Conservation (phyloP, 129 eudicot genomes). For the Oenanthe sinensis region DNA sequence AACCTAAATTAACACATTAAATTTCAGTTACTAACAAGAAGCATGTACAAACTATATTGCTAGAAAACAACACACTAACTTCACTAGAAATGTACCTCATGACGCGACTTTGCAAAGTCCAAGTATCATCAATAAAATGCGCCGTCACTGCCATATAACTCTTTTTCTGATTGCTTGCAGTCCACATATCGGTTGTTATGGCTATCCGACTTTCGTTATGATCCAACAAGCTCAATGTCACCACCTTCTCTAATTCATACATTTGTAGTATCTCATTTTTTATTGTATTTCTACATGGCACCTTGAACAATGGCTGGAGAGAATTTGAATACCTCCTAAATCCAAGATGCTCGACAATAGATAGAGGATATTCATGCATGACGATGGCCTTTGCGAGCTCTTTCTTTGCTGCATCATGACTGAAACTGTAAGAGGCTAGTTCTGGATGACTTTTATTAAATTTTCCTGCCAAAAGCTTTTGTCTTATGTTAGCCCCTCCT, state of each 20-base stretch:
- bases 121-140: not conserved
- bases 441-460: not conserved
- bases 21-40: too few relatives aligned
- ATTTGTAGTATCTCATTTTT: not conserved
- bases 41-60: too few relatives aligned
- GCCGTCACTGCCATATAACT: not conserved
- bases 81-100: too few relatives aligned
- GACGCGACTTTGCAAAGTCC: not conserved
- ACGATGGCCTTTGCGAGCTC: not conserved
- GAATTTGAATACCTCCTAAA: not conserved
- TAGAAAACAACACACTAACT: too few relatives aligned
- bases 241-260: not conserved
- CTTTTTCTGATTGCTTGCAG: not conserved
- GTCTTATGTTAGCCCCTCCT: too few relatives aligned
- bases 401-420: not conserved
- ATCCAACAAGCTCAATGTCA: too few relatives aligned
- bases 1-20: not conserved
- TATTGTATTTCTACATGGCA: not conserved
- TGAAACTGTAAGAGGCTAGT: too few relatives aligned
- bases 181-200: not conserved
- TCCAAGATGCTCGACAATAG: not conserved
- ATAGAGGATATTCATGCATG: not conserved
- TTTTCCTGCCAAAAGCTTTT: too few relatives aligned
- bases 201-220: too few relatives aligned
- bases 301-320: not conserved